Evolutionary conservation across 2,329 filamentous ascomycete species (phyloP), one percentile per base, ranked within the genome.

Genomic region (Diplodia mutila): DNA sequence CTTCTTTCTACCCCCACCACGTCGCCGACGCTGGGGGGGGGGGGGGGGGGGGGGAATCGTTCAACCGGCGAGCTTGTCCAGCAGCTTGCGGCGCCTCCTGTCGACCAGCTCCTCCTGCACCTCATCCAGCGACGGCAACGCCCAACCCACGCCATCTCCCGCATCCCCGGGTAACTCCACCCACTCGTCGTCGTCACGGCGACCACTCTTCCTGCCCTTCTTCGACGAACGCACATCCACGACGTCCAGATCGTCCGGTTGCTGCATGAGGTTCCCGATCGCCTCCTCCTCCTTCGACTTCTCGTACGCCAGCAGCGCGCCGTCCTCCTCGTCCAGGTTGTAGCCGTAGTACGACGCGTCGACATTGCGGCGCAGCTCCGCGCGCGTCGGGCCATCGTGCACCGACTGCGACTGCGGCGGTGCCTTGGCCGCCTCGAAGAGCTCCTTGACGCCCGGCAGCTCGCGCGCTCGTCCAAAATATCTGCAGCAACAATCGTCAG

Each of bases 291-390:
- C 95, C 81, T 93, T 95, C 75, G 87, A 84, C 54, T 83, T 85
- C 83, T 99, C 95, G 77, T 96, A 97, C 63, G 84, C 87, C 70
- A 97, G 78, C 75, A 98, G 77, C 54, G 85, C 88, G 0, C 90
- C 92, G 77, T 97, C 93, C 79, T 98, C 95, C 79, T 98, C 94
- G 72, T 94, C 92, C 8, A 94, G 86, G 69, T 93, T 94, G 79
- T 97, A 99, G 49, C 95, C 95, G 78, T 97, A 99, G 80, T 99
- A 99, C 37, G 90, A 91, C 14, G 95, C 95, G 80, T 99, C 93
- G 9, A 99, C 94, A 72, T 90, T 87, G 80, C 87, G 89, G 69
- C 90, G 82, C 72, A 93, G 77, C 73, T 93, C 91, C 61, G 88
- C 87, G 72, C 91, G 85, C 69, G 86, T 85, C 75, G 92, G 90